Evolutionary conservation across 2,329 filamentous ascomycete species (phyloP), one percentile per base, ranked within the genome.

Genomic region (Ramichloridium luteum): DNA sequence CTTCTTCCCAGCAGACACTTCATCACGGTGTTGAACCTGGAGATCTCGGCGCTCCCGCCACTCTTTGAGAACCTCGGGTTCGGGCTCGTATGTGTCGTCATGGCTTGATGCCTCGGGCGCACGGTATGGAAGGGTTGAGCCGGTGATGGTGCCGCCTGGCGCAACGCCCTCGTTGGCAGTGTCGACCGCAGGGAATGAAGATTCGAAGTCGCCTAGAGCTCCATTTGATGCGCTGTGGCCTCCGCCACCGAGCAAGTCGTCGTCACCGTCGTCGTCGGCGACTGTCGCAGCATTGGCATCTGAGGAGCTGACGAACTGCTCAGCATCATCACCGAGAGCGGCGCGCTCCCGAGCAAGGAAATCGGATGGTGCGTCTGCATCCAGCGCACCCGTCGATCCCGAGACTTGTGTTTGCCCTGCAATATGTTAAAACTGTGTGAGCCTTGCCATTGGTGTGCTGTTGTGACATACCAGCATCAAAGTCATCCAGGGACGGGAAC

Each of bases 281-380:
- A 73, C 65, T 47, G 79, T 75, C 43, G 68, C 70, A 35, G 70
- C 68, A 36, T 70, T 65, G 54, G 64, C 65, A 57, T 93, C 83
- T 51, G 78, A 75, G 39, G 74, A 70, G 17, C 81, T 80, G 41
- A 79, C 70, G 58, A 98, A 98, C 64, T 86, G 81, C 49, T 85
- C 73, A 38, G 90, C 90, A 58, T 96, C 90, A 42, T 93, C 90
- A 44, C 90, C 90, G 5, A 98, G 74, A 12, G 79, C 61, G 39
- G 85, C 90, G 53, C 85, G 83, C 64, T 98, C 90, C 46, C 88
- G 82, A 41, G 82, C 77, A 29, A 96, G 74, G 58, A 98, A 96
- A 60, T 93, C 84, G 51, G 83, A 76, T 40, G 72, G 67, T 17
- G 77, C 76, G 16, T 72, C 65, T 40, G 65, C 68, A 40, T 68